Evolutionary conservation across 306 rosid species (phyloP).

Genomic region (Quercus variabilis): DNA sequence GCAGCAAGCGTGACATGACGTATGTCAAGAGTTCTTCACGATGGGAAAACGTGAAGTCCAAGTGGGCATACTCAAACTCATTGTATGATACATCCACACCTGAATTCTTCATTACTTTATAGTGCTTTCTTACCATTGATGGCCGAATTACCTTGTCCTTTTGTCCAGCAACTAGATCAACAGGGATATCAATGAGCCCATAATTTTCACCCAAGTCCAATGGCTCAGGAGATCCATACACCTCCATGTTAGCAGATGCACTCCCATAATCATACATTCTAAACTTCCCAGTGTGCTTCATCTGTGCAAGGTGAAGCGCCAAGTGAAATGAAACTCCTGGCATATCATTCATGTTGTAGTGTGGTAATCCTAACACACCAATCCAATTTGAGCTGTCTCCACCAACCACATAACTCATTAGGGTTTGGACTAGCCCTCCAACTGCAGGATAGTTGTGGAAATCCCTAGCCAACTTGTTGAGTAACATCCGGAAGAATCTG

Average conservation of each 20-base stretch:
- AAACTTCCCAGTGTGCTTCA: conserved; percentile 66
- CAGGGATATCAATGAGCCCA: conserved; percentile 65
- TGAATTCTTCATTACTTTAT: conserved; percentile 58
- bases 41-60: conserved; percentile 93
- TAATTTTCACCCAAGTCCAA: conserved; percentile 65
- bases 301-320: conserved; percentile 83
- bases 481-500: conserved; percentile 85
- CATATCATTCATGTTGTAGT: conserved; percentile 97
- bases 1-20: conserved; percentile 76
- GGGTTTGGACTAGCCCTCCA: conserved; percentile 88
- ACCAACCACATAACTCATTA: conserved; percentile 81
- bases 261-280: conserved; percentile 75
- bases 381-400: conserved; percentile 99
- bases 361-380: conserved; percentile 80
- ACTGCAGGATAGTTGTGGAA: conserved; percentile 86
- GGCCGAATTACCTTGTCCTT: conserved; percentile 86
- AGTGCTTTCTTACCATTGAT: conserved; percentile 81
- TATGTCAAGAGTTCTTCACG: conserved; percentile 81
- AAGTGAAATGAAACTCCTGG: conserved; percentile 78
- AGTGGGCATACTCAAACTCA: conserved; percentile 87
- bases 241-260: conserved; percentile 45
- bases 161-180: conserved; percentile 85
- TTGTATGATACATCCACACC: conserved; percentile 61
- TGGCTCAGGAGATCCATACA: conserved; percentile 66
- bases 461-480: conserved; percentile 87